Evolutionary conservation across 2,329 filamentous ascomycete species (phyloP), one percentile per base, ranked within the genome.

Genomic region (Sclerotinia spermophila): DNA sequence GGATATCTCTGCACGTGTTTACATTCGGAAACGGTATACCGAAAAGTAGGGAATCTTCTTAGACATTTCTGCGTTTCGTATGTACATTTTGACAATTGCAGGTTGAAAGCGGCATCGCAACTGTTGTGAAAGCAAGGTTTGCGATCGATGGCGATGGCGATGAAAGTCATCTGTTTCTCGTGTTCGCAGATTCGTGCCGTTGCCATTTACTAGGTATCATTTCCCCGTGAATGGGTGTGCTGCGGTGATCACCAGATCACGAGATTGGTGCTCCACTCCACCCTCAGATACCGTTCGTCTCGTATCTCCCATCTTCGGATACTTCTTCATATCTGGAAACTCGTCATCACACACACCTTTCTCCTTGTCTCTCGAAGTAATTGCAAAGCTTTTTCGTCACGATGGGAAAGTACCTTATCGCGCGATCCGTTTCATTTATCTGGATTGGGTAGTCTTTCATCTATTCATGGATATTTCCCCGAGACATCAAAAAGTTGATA

Each of bases 191-290:
- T 62, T 62, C n/a, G 30, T 58, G 19, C 30, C 4, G 48, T n/a
- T 33, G 27, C 19, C 35, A 15, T 48, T 66, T 53, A 40, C 62
- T 35, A n/a, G 48, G 24, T 27, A 11, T 61, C 44, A 61, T 38
- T 35, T 30, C 55, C 45, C 24, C 17, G 35, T 40, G 45, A 30
- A 53, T 30, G 45, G 62, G 62, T 66, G 61, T 51, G 45, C 38
- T 66, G 48, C 62, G 5, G 62, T 53, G 62, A 66, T 66, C 62
- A 65, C 62, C 33, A 65, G 62, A 65, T 65, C 62, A 66, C 62
- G 62, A 53, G 62, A 66, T 66, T 7, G n/a, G 11, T 53, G 35
- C 62, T 66, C 45, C 62, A 65, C 62, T 53, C 62, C 35, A 53
- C 62, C 62, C 30, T 66, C 15, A 66, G 24, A 48, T 38, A 51